Conservation (phyloP, 2,329 filamentous ascomycete species). For the Stachybotrys elegans region DNA sequence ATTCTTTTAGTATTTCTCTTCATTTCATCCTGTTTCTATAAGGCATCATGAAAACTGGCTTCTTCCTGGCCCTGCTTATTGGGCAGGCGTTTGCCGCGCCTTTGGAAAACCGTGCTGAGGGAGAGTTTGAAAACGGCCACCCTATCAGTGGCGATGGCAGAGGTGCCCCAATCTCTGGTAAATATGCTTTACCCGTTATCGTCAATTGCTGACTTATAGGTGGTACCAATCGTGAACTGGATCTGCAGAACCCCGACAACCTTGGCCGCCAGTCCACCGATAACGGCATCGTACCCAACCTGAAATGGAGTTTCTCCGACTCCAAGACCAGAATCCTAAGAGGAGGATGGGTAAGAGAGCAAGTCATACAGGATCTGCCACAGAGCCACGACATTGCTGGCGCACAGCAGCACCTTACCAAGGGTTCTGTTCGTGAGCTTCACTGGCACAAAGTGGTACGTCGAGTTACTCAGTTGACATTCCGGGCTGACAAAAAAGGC, state of each 20-base stretch:
- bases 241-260: constrained; percentile 59
- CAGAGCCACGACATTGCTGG: constrained; percentile 61
- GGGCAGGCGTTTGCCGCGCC: constrained; percentile 13
- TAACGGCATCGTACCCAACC: constrained; percentile 57
- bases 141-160: constrained; percentile 53
- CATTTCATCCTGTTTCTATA: no score
- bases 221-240: constrained; percentile 57
- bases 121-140: constrained; percentile 44
- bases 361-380: constrained; percentile 62
- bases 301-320: constrained; percentile 67
- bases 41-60: no score
- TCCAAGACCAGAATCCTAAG: constrained; percentile 57
- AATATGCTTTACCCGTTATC: constrained; percentile 1
- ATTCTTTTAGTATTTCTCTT: no score
- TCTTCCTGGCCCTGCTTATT: no score
- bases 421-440: constrained; percentile 60
- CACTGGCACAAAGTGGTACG: constrained; percentile 64
- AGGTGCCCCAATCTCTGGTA: constrained; percentile 54
- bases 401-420: constrained; percentile 63
- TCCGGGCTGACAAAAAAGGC: no score
- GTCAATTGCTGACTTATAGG: constrained; percentile 33
- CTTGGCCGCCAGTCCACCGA: constrained; percentile 59
- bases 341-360: constrained; percentile 62
- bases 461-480: no score
- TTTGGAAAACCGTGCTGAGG: constrained; percentile 15